A percentile compares a stretch with the other conserved stretches of the same genome.
Evolutionary conservation across 2,329 filamentous ascomycete genomes (phyloP).

Genomic region (Neonectria sp.): DNA sequence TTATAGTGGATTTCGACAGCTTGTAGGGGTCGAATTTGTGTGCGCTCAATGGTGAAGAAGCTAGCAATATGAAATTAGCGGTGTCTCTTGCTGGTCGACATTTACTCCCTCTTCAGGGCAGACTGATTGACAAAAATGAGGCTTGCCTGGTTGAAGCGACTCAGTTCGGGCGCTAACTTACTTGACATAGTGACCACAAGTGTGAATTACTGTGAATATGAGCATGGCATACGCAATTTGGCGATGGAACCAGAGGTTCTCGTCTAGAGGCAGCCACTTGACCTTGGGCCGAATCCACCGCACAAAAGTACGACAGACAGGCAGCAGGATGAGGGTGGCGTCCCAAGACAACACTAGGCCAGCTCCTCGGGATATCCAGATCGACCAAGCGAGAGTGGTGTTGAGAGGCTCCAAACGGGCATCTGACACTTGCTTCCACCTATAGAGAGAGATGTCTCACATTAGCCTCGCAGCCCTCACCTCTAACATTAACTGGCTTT

Average conservation of each 20-base stretch:
- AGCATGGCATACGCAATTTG: constrained; percentile 95
- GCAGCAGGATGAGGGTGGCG: constrained; percentile 88
- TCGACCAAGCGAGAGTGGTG: constrained; percentile 82
- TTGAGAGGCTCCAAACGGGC: constrained; percentile 82
- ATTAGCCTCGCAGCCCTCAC: constrained; percentile 2
- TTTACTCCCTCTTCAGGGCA: not conserved
- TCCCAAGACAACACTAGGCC: constrained; percentile 89
- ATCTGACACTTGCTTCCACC: constrained; percentile 84
- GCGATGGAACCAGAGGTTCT: constrained; percentile 96
- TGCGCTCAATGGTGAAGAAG: constrained; percentile 95
- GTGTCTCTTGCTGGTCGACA: constrained; percentile 3
- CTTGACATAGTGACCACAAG: constrained; percentile 91
- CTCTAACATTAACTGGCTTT: not conserved
- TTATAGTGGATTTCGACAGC: constrained; percentile 94
- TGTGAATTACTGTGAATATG: constrained; percentile 85
- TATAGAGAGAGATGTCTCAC: constrained; percentile 52
- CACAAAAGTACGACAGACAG: constrained; percentile 94
- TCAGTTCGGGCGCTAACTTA: constrained; percentile 3
- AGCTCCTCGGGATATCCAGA: constrained; percentile 96
- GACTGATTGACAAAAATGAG: constrained; percentile 2
- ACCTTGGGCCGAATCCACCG: constrained; percentile 89
- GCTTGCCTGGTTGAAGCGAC: not conserved
- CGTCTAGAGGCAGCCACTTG: constrained; percentile 90
- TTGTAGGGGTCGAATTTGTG: constrained; percentile 83
- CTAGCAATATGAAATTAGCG: constrained; percentile 1